These are phyloP conservation scores for Penicillium sp. DNA, from an alignment of 2,329 filamentous ascomycete species.

Conservation along the genomic window DNA sequence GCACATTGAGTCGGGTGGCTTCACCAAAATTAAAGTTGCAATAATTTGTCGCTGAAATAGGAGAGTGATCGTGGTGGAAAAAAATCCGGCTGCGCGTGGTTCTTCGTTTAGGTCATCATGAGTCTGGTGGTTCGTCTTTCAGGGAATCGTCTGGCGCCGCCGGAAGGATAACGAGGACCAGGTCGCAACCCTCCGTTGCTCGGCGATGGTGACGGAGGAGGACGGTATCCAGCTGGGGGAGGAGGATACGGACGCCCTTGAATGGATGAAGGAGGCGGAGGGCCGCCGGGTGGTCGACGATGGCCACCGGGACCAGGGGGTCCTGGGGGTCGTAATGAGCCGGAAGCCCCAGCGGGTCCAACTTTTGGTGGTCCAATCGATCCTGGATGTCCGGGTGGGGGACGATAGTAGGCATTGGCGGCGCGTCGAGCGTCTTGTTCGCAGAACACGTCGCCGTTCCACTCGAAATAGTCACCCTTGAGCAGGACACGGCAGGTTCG, in stretches of 20 bases:
- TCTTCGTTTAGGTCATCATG: conserved; percentile 41
- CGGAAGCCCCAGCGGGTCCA: neutral
- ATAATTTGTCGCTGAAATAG: no score
- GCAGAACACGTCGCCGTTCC: conserved; percentile 73
- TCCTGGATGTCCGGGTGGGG: conserved; percentile 14
- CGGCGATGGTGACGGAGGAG: conserved; percentile 17
- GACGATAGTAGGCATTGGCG: conserved; percentile 26
- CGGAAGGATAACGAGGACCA: conserved; percentile 22
- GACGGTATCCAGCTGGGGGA: conserved; percentile 23
- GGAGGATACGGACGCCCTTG: conserved; percentile 24
- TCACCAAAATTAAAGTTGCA: no score
- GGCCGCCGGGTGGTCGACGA: conserved; percentile 29
- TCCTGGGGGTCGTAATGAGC: neutral
- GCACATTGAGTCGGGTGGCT: neutral
- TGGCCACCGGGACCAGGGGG: conserved; percentile 29
- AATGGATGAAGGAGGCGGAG: conserved; percentile 33
- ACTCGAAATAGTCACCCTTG: conserved; percentile 84
- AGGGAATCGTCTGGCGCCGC: conserved; percentile 38
- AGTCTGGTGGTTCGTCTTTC: conserved; percentile 45
- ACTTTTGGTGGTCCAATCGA: neutral
- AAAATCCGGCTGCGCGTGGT: no score
- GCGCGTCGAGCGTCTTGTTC: conserved; percentile 72
- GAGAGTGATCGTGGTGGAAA: no score
- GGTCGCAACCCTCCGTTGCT: conserved; percentile 14
- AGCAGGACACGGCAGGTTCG: conserved; percentile 64